Base-by-base conservation (phyloP, 2,329 filamentous ascomycete species). In the Kalmusia sp. region DNA sequence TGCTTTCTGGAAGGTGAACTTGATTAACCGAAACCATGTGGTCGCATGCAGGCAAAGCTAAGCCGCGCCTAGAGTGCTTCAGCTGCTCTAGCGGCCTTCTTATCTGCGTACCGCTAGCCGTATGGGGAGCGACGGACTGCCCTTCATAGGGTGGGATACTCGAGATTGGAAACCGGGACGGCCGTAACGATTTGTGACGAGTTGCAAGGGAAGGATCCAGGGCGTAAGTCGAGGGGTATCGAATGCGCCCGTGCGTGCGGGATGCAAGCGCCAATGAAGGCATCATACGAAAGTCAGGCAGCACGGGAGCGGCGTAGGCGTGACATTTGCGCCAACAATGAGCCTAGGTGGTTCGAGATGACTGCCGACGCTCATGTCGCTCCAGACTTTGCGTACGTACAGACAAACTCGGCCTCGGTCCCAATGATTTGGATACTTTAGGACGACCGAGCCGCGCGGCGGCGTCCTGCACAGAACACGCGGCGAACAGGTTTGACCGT, bases 1-100 rank as follows among this genome's bases (percentile, higher is more conserved):
- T 45, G 45, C 19, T 43, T 44, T 57, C 45, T 51, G 46, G 54
- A 59, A 59, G 57, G 54, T 55, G 57, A 37, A 53, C 5, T 22
- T 49, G 52, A 43, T 52, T 49, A 53, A 39, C 46, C 31, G 43
- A 37, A 34, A 17, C 14, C 21, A 15, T 25, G 21, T 35, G 43
- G 24, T 47, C 22, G 17, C n/a, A 43, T 43, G 35, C 34, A 44
- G 28, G 27, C 3, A 44, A 17, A 21, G 24, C 43, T 49, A 47
- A 39, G 15, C 17, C 19, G 40, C 48, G 40, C 49, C 44, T 57
- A 54, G 55, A 52, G 50, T 54, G 44, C 44, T 54, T 58, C 45
- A 22, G 39, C 39, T 47, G 47, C 38, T 6, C 50, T 28, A 46
- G 31, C 17, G 6, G n/a, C 21, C 38, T 15, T 21, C 43, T 51